Evolutionary conservation across 1,139 yeast species (phyloP).

Genomic region (Hemisphaericaspora subhashii): DNA sequence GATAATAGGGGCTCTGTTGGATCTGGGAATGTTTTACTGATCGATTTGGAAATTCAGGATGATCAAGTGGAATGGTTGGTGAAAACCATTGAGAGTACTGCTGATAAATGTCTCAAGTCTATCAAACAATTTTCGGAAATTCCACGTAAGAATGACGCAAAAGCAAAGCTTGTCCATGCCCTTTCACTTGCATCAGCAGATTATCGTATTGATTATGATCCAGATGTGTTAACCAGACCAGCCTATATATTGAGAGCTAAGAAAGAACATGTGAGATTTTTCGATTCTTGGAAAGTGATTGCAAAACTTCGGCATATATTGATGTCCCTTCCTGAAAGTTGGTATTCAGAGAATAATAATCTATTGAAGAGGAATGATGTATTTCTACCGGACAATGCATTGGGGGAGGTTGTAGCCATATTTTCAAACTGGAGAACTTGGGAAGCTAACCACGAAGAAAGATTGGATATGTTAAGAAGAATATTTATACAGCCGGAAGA

Average conservation of each 20-base stretch:
- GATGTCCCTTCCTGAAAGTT: slow-evolving; percentile 55
- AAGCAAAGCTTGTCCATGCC: slow-evolving; percentile 50
- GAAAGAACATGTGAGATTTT: slow-evolving; percentile 70
- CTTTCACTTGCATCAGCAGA: slow-evolving; percentile 63
- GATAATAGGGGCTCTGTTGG: slow-evolving; percentile 22
- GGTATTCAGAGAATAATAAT: slow-evolving; percentile 36
- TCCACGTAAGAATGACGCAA: slow-evolving; percentile 16
- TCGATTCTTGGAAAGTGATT: slow-evolving; percentile 85
- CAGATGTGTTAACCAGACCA: slow-evolving; percentile 87
- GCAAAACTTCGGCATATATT: slow-evolving; percentile 75
- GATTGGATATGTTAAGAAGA: slow-evolving; percentile 51
- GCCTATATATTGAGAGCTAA: slow-evolving; percentile 75
- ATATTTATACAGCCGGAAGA: slow-evolving; percentile 28
- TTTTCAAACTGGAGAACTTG: slow-evolving; percentile 89
- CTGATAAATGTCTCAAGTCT: slow-evolving; percentile 22
- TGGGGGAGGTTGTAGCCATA: slow-evolving; percentile 52
- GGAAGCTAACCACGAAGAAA: slow-evolving; percentile 59
- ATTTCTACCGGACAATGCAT: slow-evolving; percentile 53
- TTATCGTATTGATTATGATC: slow-evolving; percentile 72
- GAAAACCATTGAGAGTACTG: slow-evolving; percentile 23
- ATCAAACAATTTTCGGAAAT: slow-evolving; percentile 19
- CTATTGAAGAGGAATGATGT: slow-evolving; percentile 23
- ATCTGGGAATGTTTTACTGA: slow-evolving; percentile 35
- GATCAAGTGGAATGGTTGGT: slow-evolving; percentile 40
- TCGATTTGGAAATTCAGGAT: slow-evolving; percentile 34